These are phyloP conservation scores for Starmerella bacillaris DNA, from an alignment of 805 yeast species.

Conservation along the genomic window DNA sequence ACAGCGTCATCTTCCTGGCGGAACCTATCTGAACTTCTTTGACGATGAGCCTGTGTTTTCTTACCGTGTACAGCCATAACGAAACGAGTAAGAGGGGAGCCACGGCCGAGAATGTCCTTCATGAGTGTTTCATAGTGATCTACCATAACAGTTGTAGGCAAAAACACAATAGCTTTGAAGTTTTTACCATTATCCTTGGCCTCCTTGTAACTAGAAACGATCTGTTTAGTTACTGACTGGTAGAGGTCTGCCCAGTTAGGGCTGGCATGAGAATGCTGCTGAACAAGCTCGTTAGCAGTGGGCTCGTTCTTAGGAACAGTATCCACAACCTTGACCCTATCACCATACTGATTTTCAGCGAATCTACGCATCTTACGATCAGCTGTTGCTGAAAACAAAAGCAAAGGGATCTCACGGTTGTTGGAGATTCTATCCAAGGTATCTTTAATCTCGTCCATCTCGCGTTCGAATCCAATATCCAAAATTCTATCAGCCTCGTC, in stretches of 20 bases:
- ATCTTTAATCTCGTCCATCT: constrained; percentile 27
- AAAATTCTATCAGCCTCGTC: constrained; percentile 87
- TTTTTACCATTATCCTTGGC: constrained; percentile 13
- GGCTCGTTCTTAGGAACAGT: constrained; percentile 59
- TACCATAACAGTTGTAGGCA: constrained; percentile 59
- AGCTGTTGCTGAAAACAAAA: constrained; percentile 78
- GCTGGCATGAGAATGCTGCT: constrained; percentile 45
- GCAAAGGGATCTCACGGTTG: constrained; percentile 32
- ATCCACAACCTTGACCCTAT: constrained; percentile 32
- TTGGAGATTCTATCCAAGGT: constrained; percentile 36
- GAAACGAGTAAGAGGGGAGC: constrained; percentile 2
- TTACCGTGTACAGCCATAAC: constrained; percentile 45
- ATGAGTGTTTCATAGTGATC: constrained; percentile 36
- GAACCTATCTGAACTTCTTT: constrained; percentile 37
- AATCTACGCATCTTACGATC: constrained; percentile 47
- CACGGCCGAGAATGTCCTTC: constrained; percentile 14
- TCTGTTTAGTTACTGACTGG: constrained; percentile 34
- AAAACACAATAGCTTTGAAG: constrained; percentile 67
- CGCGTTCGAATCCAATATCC: constrained; percentile 61
- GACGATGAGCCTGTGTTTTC: constrained; percentile 51
- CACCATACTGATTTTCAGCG: constrained; percentile 34
- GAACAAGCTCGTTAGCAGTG: constrained; percentile 60
- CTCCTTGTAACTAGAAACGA: constrained; percentile 26
- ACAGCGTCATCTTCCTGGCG: constrained; percentile 34
- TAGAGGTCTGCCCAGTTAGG: constrained; percentile 39